phyloP scores from a whole-genome alignment of 164 flowering plant genomes.

The Cinnamomum chago region DNA sequence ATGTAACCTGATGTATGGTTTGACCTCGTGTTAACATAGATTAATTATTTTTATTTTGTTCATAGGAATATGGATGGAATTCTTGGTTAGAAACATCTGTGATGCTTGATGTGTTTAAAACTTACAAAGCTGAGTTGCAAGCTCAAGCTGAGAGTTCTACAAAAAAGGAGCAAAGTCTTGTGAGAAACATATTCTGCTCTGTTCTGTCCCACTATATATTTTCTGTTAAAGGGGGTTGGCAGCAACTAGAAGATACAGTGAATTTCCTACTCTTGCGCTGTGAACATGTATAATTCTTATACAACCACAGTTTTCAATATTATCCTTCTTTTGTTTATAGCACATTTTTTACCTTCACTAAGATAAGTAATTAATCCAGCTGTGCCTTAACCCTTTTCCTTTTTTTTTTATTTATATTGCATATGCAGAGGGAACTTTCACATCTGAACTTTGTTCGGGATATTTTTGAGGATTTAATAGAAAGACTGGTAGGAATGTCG shows the following conservation, averaged over 20 bases:
- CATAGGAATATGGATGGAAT: slow-evolving; percentile 93
- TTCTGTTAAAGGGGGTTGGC: slow-evolving; percentile 98
- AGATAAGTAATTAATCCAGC: background rate
- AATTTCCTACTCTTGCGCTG: slow-evolving; percentile 59
- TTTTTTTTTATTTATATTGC: background rate
- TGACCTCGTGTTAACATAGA: slow-evolving; percentile 2
- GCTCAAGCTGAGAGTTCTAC: slow-evolving; percentile 23
- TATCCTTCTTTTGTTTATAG: background rate
- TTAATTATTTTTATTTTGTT: slow-evolving; percentile 16
- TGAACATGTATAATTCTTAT: slow-evolving; percentile 50
- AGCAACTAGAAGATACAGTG: slow-evolving; percentile 84
- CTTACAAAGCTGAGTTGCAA: slow-evolving; percentile 36
- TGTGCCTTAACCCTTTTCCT: background rate
- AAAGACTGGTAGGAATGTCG: slow-evolving; percentile 51
- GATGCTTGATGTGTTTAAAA: slow-evolving; percentile 61
- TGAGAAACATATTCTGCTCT: slow-evolving; percentile 58
- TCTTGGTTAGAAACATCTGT: slow-evolving; percentile 67
- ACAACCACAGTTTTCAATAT: background rate
- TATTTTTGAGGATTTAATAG: slow-evolving; percentile 67
- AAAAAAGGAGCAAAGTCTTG: slow-evolving; percentile 46
- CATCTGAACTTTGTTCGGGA: slow-evolving; percentile 57
- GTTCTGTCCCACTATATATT: slow-evolving; percentile 74
- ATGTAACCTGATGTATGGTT: background rate
- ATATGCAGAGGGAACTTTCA: slow-evolving; percentile 52
- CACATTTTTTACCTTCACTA: background rate